These are phyloP conservation scores for Coemansia sp. DNA, from an alignment of 192 early-diverging fungal species.

Conservation along the genomic window DNA sequence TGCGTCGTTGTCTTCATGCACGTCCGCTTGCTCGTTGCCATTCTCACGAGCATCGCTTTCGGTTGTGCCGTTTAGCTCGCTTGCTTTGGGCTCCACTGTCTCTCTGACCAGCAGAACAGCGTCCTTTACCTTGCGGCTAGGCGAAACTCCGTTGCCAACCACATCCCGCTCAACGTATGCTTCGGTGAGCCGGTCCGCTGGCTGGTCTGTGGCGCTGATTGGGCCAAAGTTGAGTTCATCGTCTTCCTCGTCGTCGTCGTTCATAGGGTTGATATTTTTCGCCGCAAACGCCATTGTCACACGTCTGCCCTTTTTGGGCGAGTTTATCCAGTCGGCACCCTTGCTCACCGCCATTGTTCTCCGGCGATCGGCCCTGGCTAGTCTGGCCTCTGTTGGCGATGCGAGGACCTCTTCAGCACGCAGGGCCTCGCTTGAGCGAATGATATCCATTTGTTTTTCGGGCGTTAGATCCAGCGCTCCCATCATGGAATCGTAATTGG, in stretches of 20 bases:
- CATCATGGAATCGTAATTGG: constrained; percentile 22
- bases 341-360: constrained; percentile 19
- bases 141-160: background rate
- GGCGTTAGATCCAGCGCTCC: constrained; percentile 32
- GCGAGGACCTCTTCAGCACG: constrained; percentile 14
- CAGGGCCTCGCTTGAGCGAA: background rate
- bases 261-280: background rate
- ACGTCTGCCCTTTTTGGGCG: constrained; percentile 24
- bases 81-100: background rate
- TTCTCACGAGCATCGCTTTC: background rate
- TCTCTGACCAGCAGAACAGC: background rate
- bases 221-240: constrained; percentile 11
- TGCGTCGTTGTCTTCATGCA: background rate
- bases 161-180: background rate
- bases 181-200: background rate
- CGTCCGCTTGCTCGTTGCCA: background rate
- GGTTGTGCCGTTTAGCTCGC: background rate
- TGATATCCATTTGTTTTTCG: background rate
- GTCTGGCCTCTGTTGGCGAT: background rate
- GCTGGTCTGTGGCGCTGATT: background rate
- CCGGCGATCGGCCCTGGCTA: constrained; percentile 4
- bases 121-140: background rate
- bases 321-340: constrained; percentile 19
- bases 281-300: constrained; percentile 28
- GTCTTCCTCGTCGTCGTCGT: constrained; percentile 1